Evolutionary conservation across 2,329 filamentous ascomycete species (phyloP), one percentile per base, ranked within the genome.

Genomic region (Fusarium mundagurra): DNA sequence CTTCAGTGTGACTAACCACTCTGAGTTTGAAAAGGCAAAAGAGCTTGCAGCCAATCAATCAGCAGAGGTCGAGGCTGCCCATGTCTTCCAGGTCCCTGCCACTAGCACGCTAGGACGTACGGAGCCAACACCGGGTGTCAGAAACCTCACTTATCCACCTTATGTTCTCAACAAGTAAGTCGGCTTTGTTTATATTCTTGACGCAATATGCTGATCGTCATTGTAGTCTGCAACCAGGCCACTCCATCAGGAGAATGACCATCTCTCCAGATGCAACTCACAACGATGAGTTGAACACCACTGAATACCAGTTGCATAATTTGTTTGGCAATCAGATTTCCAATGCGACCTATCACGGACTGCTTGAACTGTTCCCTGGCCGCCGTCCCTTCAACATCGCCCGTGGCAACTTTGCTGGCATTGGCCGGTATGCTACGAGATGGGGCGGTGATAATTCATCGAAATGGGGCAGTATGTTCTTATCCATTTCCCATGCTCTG

Each of bases 361-460:
- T 60, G 8, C 62, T 65, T 29, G 55, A 53, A 3, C 38, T 65
- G 17, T 65, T 65, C 17, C 62, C 62, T 17, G 45, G 55, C 8
- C 62, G 45, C 29, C 62, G 62, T 31, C 62, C 62, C 8, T 65
- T 65, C 38, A 65, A 65, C 13, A 65, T 65, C 16, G 62, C 62
- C 38, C 55, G 62, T 22, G 62, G 62, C 45, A 65, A 61, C 27
- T 65, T 65, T 65, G 62, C 62, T 29, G 62, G 62, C 45, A 65
- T 65, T 29, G 62, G 62, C 33, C 38, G 62, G 27, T 65, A 65
- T 45, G 62, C 62, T 38, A 41, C 62, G 20, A 59, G 55, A 16
- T 65, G 62, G 62, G 62, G 62, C 12, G 62, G 62, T 3, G 62
- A 65, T 27, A 65, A 65, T n/a, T 65, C 62, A 18, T 65, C 62